Base-by-base conservation (phyloP, 257 asterid genomes). In the Solanum sitiens region DNA sequence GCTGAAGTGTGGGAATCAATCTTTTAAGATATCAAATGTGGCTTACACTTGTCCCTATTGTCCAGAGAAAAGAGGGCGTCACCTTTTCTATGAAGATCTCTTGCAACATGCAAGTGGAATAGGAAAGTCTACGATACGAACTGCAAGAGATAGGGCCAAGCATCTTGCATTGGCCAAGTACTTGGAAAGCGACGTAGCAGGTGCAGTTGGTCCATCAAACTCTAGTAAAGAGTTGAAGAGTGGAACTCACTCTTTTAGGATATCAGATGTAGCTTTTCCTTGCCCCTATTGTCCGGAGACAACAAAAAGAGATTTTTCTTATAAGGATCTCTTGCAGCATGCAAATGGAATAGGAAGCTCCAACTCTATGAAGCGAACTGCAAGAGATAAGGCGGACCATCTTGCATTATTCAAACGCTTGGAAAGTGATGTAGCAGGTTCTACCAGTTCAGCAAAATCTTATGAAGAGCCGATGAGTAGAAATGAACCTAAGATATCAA, bases 241-340 rank as follows among this genome's bases (percentile, higher is more conserved):
- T 61, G 95, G 98, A 80, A 93, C 87, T 40, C 92, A 88, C 89
- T 77, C 90, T 89, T 92, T 94, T 70, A 94, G 89, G 88, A 53
- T 89, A 88, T 94, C 98, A 12, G 94, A 91, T 72, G 87, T 89
- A 67, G 92, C 91, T 27, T 94, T 91, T 88, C 75, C 91, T 63
- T 97, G 99, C 91, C 99, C 99, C 25, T 95, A 80, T 88, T 97
- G 99, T 91, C 92, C 96, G 21, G 92, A 91, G 88, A 93, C 92
- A 87, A 91, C 89, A 86, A 94, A 93, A 91, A 89, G 91, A 33
- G 95, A 89, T 89, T 94, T 82, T 88, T 88, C 68, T 53, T 93
- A 89, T 87, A 90, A 90, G 86, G 98, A 95, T 23, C 94, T 97
- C 89, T 67, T 92, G 93, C 98, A 97, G 91, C 98, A 95, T 73